A percentile compares a stretch with the other conserved stretches of the same genome.
These are phyloP conservation scores for Cucumis sativus DNA, from an alignment of 306 rosid genomes.

Conservation along the genomic window Cucumber_9930_V3 NC_026656.2:6079501-6080000, in stretches of 20 bases:
- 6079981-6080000: slow-evolving; percentile 88
- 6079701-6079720: background rate
- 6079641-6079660: background rate
- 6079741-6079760: background rate
- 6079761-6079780: background rate
- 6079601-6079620: background rate
- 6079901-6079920: background rate
- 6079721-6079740: background rate
- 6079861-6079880: background rate
- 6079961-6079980: slow-evolving; percentile 74
- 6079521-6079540: background rate
- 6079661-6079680: background rate
- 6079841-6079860: background rate
- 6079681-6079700: background rate
- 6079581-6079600: background rate
- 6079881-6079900: background rate
- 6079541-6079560: background rate
- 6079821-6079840: background rate
- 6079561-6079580: background rate
- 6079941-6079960: slow-evolving; percentile 97
- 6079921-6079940: slow-evolving; percentile 94
- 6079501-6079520: background rate
- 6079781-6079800: background rate
- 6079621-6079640: background rate
- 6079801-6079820: background rate